Conservation (phyloP, 2,329 filamentous ascomycete genomes). For the Rhynchosporium secalis region DNA sequence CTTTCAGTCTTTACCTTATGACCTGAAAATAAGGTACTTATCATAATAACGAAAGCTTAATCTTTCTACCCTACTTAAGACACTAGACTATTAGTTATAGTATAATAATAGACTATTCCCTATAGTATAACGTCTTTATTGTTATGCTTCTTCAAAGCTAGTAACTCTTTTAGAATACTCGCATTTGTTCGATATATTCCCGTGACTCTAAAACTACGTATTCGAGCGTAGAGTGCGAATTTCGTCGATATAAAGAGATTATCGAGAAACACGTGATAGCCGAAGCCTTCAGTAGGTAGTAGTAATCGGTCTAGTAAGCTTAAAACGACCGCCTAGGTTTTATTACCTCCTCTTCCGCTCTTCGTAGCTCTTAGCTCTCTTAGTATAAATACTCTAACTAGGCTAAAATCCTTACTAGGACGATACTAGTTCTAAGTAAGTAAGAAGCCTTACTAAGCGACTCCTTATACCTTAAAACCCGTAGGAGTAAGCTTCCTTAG, state of each 20-base stretch:
- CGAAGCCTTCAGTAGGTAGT: not conserved
- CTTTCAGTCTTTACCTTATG: not conserved
- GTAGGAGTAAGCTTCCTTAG: not conserved
- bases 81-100: slow-evolving; percentile 1
- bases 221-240: not conserved
- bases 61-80: not conserved
- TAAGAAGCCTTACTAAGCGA: not conserved
- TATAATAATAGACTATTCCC: slow-evolving; percentile 10
- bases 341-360: not conserved
- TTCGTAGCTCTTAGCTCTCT: not conserved
- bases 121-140: slow-evolving; percentile 11
- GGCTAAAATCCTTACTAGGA: not conserved
- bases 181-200: not conserved
- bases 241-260: not conserved
- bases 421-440: not conserved
- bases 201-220: not conserved
- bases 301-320: not conserved
- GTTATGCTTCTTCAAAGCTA: slow-evolving; percentile 6
- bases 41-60: slow-evolving; percentile 9
- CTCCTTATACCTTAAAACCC: not conserved
- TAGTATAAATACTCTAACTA: not conserved
- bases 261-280: not conserved
- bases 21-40: slow-evolving; percentile 5
- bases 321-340: not conserved
- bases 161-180: not conserved